Evolutionary conservation across 805 yeast species (phyloP), one percentile per base, ranked within the genome.

Genomic region (Zygoascus bituminiphila): DNA sequence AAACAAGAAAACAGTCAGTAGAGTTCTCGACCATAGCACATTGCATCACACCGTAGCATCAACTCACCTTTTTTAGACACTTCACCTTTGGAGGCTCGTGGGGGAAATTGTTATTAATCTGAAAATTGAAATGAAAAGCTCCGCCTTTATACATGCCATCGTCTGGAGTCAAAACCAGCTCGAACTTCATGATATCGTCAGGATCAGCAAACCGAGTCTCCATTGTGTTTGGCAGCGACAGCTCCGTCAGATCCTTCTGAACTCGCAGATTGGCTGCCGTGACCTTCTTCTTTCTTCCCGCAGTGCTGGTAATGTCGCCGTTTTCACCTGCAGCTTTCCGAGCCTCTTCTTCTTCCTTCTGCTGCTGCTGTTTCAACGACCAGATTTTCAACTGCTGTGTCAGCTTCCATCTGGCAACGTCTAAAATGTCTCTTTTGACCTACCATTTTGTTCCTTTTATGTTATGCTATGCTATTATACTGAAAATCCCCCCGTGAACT

Each of bases 41-140:
- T 26, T n/a, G n/a, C n/a, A n/a, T n/a, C n/a, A n/a, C n/a, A 26
- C 33, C 12, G 14, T 14, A 9, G 14, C 33, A 9, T 14, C 14
- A 26, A 31, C 20, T 24, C 35, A 58, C 60, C 57, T 60, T 62
- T 37, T 62, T 58, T 6, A 54, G 46, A 46, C 65, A 62, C 40
- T 61, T 59, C 29, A 59, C 60, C 60, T 81, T 84, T 8, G 98
- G 98, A 7, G 97, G 88, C 45, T 85, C 93, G 49, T 89, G 93
- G 1, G 98, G 98, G 65, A 81, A 91, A 55, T 79, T 81, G 37
- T 78, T 79, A 44, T 78, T 77, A 37, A 89, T 73, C 26, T 68
- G 70, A 42, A 89, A 77, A n/a, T 71, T 69, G 63, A 91, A 91
- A 19, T 62, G 62, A 66, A 91, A 86, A n/a, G 51, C 57, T 1